A percentile compares a stretch with the other conserved stretches of the same genome.
These are phyloP conservation scores for Cryptosporidium sp. DNA, from an alignment of 169 alveolate species.

Conservation along the genomic window DNA sequence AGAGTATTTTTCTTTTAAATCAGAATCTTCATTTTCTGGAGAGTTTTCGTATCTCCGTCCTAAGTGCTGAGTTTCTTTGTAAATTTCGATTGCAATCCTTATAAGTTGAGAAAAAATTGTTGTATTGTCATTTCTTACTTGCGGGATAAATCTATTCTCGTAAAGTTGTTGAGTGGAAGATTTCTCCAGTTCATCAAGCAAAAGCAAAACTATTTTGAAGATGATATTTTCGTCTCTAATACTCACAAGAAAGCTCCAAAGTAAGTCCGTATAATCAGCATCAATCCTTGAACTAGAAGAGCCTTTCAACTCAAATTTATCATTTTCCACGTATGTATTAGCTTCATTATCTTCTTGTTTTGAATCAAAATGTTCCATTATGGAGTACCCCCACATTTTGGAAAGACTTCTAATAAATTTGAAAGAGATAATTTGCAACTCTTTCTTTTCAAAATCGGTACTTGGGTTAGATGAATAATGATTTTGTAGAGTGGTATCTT, in stretches of 20 bases:
- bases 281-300: neutral
- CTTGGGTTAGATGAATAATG: neutral
- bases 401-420: constrained; percentile 25
- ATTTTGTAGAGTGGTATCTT: neutral
- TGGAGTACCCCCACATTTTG: constrained; percentile 36
- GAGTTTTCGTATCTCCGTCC: neutral
- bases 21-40: neutral
- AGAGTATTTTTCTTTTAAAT: neutral
- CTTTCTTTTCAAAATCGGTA: neutral
- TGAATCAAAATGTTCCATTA: constrained; percentile 7
- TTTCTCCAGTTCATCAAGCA: constrained; percentile 29
- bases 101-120: constrained; percentile 16
- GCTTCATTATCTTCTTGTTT: constrained; percentile 14
- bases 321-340: neutral
- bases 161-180: constrained; percentile 4
- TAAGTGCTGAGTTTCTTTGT: neutral
- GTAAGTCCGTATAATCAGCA: constrained; percentile 36
- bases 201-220: neutral
- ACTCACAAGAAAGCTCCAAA: constrained; percentile 28
- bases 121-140: constrained; percentile 30
- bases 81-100: constrained; percentile 20
- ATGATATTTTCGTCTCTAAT: neutral
- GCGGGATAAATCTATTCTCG: constrained; percentile 22
- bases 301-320: neutral
- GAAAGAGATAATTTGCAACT: neutral